Evolutionary conservation across 768 basidiomycete genomes (phyloP).

Genomic region (Aureoboletus auriporus): DNA sequence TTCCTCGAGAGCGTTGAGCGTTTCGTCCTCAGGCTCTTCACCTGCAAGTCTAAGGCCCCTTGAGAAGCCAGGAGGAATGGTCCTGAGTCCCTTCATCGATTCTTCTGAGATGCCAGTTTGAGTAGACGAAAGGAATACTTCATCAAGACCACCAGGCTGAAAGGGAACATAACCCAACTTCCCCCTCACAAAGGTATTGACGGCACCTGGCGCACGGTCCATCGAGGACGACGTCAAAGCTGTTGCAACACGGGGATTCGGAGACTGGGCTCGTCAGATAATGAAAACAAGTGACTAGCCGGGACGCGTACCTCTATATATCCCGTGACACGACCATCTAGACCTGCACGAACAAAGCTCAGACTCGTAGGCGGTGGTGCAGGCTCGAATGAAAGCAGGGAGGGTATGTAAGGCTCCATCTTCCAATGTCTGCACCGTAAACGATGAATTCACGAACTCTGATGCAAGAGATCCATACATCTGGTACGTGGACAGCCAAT

Average conservation of each 20-base stretch:
- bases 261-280: conserved; percentile 38
- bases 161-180: conserved; percentile 94
- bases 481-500: conserved; percentile 81
- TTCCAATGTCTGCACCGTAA: conserved; percentile 63
- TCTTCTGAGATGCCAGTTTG: conserved; percentile 37
- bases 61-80: conserved; percentile 77
- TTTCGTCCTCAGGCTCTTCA: conserved; percentile 48
- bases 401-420: conserved; percentile 53
- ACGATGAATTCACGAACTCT: conserved; percentile 9
- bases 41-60: conserved; percentile 73
- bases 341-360: conserved; percentile 68
- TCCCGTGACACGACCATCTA: conserved; percentile 77
- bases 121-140: conserved; percentile 36
- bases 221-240: conserved; percentile 84
- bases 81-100: conserved; percentile 44
- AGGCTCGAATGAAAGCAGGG: conserved; percentile 60
- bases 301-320: conserved; percentile 65
- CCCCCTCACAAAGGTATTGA: conserved; percentile 83
- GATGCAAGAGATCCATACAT: conserved; percentile 48
- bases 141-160: conserved; percentile 89
- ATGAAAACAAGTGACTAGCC: conserved; percentile 1
- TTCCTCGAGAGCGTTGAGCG: conserved; percentile 31
- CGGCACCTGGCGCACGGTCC: conserved; percentile 77
- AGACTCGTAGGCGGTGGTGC: conserved; percentile 73
- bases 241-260: conserved; percentile 52